Evolutionary conservation across 116 monocot genomes (phyloP).

Genomic region (Cymodocea nodosa): DNA sequence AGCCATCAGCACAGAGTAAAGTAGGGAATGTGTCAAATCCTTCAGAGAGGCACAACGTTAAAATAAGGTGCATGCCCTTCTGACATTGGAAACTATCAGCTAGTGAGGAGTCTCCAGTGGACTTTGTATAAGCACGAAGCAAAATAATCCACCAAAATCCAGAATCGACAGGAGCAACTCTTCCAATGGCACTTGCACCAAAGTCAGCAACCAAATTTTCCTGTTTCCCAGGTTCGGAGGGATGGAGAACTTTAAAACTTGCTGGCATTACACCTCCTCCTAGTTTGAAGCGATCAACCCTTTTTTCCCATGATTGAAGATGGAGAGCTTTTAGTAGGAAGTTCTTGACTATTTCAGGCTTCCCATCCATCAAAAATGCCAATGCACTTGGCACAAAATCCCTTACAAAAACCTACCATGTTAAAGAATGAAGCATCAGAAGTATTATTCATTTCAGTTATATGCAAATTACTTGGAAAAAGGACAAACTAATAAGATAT

Average conservation of each 20-base stretch:
- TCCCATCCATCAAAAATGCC: conserved; percentile 53
- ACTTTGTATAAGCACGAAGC: conserved; percentile 50
- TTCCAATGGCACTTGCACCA: conserved; percentile 62
- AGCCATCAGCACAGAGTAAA: too few relatives aligned
- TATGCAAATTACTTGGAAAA: too few relatives aligned
- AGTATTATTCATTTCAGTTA: too few relatives aligned
- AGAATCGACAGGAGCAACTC: conserved; percentile 71
- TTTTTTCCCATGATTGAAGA: conserved; percentile 59
- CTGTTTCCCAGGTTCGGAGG: conserved; percentile 6
- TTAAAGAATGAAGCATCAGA: background rate
- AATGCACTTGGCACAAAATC: conserved; percentile 67
- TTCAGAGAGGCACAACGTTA: conserved; percentile 58
- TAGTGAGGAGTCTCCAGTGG: conserved; percentile 44
- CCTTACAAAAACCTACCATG: conserved; percentile 54
- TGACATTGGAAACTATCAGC: conserved; percentile 52
- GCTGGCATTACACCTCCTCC: conserved; percentile 78
- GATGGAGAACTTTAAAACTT: conserved; percentile 58
- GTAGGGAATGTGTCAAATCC: conserved; percentile 76
- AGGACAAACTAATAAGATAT: too few relatives aligned
- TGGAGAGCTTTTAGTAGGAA: conserved; percentile 53
- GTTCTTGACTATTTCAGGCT: conserved; percentile 59
- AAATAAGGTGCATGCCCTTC: conserved; percentile 52
- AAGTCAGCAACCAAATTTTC: conserved; percentile 51
- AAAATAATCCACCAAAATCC: conserved; percentile 88
- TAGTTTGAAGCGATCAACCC: conserved; percentile 48